Percentiles rank a stretch among this genome's conserved stretches.
phyloP scores from a whole-genome alignment of 108 stramenopile genomes.

The Aurantiochytrium sp. region DNA sequence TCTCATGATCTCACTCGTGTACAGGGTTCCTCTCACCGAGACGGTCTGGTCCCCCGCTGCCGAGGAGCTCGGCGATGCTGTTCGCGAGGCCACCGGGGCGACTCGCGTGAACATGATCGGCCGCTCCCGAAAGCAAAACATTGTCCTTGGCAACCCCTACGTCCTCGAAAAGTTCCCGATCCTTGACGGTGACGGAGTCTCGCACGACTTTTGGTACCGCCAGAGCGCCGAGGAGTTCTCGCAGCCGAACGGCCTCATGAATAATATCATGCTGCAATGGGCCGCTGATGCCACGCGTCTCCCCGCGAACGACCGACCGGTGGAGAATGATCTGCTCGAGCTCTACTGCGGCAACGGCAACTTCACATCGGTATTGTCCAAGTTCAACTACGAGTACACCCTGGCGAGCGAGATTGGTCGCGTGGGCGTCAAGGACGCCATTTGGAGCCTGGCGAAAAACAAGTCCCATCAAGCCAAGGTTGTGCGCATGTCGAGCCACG shows the following conservation, averaged over 20 bases:
- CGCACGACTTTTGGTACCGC: neutral
- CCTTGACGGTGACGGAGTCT: neutral
- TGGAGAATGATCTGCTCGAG: constrained; percentile 22
- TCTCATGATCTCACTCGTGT: neutral
- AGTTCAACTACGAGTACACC: neutral
- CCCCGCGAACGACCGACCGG: neutral
- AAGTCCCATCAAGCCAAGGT: neutral
- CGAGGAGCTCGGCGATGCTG: neutral
- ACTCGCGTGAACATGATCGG: neutral
- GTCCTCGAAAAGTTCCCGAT: neutral
- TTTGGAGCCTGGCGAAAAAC: neutral
- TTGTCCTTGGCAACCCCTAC: neutral
- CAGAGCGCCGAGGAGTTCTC: neutral
- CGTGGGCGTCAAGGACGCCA: neutral
- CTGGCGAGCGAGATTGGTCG: constrained; percentile 25
- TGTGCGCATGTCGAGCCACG: constrained; percentile 14
- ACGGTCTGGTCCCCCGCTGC: neutral
- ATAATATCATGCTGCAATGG: constrained; percentile 4
- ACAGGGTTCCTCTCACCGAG: neutral
- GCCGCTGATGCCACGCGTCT: neutral
- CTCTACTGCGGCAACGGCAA: constrained; percentile 32
- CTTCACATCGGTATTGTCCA: neutral
- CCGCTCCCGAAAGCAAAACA: neutral
- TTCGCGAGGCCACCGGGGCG: neutral
- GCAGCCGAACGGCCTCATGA: constrained; percentile 5